Percentiles rank a stretch among this genome's conserved stretches.
phyloP scores from a whole-genome alignment of 2,329 filamentous ascomycete species.

The Pezicula carpinea region DNA sequence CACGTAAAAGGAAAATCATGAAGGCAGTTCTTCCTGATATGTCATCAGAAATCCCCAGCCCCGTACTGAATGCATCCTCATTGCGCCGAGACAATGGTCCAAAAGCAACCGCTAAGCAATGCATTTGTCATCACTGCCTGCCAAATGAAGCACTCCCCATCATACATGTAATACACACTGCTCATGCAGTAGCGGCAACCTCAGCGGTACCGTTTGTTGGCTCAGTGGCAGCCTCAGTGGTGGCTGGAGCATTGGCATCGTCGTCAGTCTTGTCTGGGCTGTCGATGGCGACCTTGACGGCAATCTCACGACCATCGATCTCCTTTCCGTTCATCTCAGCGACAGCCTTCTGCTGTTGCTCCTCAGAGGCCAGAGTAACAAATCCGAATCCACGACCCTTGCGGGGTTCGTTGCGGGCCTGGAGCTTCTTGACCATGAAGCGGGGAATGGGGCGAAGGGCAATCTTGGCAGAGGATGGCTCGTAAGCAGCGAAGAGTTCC shows the following conservation, averaged over 20 bases:
- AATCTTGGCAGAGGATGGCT: conserved; percentile 94
- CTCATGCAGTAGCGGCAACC: conserved; percentile 36
- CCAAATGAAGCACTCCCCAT: conserved; percentile 20
- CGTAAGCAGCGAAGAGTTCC: conserved; percentile 91
- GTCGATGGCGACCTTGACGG: conserved; percentile 99
- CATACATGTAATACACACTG: conserved; percentile 27
- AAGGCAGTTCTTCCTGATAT: conserved; percentile 16
- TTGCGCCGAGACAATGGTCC: conserved; percentile 17
- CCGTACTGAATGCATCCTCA: conserved; percentile 15
- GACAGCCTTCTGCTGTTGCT: conserved; percentile 95
- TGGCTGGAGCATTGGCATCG: conserved; percentile 61
- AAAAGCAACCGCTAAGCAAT: conserved; percentile 24
- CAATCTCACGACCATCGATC: conserved; percentile 97
- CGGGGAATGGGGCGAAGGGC: conserved; percentile 96
- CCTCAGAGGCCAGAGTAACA: conserved; percentile 91
- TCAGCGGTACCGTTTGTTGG: conserved; percentile 56
- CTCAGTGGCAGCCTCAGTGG: conserved; percentile 27
- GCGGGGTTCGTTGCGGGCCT: conserved; percentile 94
- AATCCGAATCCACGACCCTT: conserved; percentile 99
- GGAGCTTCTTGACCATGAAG: conserved; percentile 99
- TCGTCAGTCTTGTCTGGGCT: conserved; percentile 95
- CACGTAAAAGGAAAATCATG: conserved; percentile 29
- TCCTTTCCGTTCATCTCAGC: conserved; percentile 99
- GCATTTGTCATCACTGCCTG: conserved; percentile 19
- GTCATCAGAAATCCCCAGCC: conserved; percentile 16